phyloP scores from a whole-genome alignment of 495 filamentous ascomycete genomes.

The Hyaloscypha bicolor region DNA sequence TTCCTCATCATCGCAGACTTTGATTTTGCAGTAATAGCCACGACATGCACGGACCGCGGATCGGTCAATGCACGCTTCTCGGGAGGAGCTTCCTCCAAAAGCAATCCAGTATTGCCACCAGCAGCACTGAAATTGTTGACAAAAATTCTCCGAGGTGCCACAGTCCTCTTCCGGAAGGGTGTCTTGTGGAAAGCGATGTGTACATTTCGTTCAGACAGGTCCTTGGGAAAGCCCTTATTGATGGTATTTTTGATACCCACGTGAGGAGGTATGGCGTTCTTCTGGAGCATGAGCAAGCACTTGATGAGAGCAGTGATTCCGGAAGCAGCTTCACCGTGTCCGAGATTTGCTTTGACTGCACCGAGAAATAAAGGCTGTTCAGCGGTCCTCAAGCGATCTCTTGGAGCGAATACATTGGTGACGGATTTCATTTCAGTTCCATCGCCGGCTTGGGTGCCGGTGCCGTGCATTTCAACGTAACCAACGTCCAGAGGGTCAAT shows the following conservation, averaged over 20 bases:
- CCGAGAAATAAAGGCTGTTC: slow-evolving; percentile 75
- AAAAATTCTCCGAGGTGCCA: slow-evolving; percentile 60
- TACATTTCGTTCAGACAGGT: slow-evolving; percentile 74
- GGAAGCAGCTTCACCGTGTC: slow-evolving; percentile 86
- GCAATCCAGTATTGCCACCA: slow-evolving; percentile 65
- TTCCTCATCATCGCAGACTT: slow-evolving; percentile 58
- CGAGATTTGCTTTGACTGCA: slow-evolving; percentile 77
- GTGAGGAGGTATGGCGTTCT: slow-evolving; percentile 74
- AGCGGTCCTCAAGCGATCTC: slow-evolving; percentile 60
- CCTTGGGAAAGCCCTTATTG: slow-evolving; percentile 55
- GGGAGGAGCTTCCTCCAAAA: slow-evolving; percentile 59
- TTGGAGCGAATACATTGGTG: slow-evolving; percentile 78
- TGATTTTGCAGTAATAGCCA: slow-evolving; percentile 62
- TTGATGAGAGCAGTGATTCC: slow-evolving; percentile 77
- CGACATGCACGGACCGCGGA: slow-evolving; percentile 52
- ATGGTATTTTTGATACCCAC: slow-evolving; percentile 81
- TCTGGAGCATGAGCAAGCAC: slow-evolving; percentile 84
- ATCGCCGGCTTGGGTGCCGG: slow-evolving; percentile 83
- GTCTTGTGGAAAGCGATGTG: slow-evolving; percentile 62
- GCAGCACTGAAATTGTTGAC: slow-evolving; percentile 73
- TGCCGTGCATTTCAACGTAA: slow-evolving; percentile 92
- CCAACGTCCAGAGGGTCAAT: slow-evolving; percentile 73
- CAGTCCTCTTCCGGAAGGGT: slow-evolving; percentile 64
- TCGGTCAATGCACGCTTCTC: slow-evolving; percentile 39
- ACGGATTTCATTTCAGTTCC: slow-evolving; percentile 79